Evolutionary conservation across 2,329 filamentous ascomycete species (phyloP).

Genomic region (Teratosphaeria pseudoeucalypti): DNA sequence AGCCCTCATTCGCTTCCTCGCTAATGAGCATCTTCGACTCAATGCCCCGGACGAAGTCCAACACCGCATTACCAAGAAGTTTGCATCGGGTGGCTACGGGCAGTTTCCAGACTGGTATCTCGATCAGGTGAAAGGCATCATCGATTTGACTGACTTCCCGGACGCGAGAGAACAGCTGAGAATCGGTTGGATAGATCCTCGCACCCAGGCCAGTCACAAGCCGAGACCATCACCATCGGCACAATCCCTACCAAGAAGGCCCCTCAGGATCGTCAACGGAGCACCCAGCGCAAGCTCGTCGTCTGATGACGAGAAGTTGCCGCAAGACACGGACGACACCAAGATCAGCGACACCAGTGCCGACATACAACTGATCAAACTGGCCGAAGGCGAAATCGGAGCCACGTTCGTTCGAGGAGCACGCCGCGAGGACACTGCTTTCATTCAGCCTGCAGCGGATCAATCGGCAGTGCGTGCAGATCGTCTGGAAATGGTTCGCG

Average conservation of each 20-base stretch:
- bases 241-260: not conserved
- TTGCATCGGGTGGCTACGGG: slow-evolving; percentile 7
- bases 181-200: not conserved
- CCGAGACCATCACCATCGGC: not conserved
- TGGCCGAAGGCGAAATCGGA: not conserved
- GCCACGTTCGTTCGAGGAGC: not conserved
- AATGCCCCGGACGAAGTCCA: not conserved
- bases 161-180: not conserved
- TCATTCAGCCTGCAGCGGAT: not conserved
- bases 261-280: not conserved
- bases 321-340: not conserved
- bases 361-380: not conserved
- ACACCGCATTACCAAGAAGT: slow-evolving; percentile 7
- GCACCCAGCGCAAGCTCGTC: not conserved
- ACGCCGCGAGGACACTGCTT: not conserved
- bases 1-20: not conserved
- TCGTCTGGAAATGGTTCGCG: not conserved
- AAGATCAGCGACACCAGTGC: not conserved
- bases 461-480: not conserved
- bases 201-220: not conserved
- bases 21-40: not conserved
- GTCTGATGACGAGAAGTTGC: not conserved
- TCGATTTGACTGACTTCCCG: not conserved
- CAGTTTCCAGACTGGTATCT: slow-evolving; percentile 5
- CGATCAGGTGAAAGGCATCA: not conserved